Evolutionary conservation across 2,329 filamentous ascomycete species (phyloP).

Genomic region (Epichloe coenophiala): DNA sequence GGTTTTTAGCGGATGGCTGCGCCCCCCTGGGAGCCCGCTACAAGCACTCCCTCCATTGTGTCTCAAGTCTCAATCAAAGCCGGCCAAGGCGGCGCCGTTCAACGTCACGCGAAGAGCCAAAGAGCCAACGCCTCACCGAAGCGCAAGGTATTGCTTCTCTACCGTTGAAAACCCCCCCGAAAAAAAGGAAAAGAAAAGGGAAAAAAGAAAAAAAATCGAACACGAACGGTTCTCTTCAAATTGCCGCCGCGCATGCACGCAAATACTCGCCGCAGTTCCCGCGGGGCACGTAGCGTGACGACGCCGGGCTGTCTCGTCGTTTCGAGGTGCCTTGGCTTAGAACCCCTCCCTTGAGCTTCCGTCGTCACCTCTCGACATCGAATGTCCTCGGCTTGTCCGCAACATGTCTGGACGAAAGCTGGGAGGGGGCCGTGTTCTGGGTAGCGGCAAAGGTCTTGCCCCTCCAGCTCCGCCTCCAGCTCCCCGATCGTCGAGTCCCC

Average conservation of each 20-base stretch:
- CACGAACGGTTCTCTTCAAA: not conserved
- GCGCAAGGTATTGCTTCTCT: not conserved
- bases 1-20: not conserved
- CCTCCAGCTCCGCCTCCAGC: slow-evolving; percentile 36
- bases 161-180: not conserved
- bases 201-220: not conserved
- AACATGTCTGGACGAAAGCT: slow-evolving; percentile 74
- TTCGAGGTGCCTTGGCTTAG: slow-evolving; percentile 5
- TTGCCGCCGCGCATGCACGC: slow-evolving; percentile 4
- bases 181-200: not conserved
- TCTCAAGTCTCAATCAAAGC: too few relatives aligned
- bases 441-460: slow-evolving; percentile 71
- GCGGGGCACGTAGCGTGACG: slow-evolving; percentile 20
- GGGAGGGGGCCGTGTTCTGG: slow-evolving; percentile 83
- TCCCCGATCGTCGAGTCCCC: slow-evolving; percentile 34
- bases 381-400: not conserved
- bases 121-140: not conserved
- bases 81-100: not conserved
- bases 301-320: slow-evolving; percentile 18
- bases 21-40: not conserved
- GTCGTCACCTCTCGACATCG: not conserved
- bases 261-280: slow-evolving; percentile 13
- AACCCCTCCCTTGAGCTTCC: not conserved
- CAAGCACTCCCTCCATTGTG: not conserved
- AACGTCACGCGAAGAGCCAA: not conserved